Evolutionary conservation across 2,329 filamentous ascomycete species (phyloP), one percentile per base, ranked within the genome.

Genomic region (Diplodia mutila): DNA sequence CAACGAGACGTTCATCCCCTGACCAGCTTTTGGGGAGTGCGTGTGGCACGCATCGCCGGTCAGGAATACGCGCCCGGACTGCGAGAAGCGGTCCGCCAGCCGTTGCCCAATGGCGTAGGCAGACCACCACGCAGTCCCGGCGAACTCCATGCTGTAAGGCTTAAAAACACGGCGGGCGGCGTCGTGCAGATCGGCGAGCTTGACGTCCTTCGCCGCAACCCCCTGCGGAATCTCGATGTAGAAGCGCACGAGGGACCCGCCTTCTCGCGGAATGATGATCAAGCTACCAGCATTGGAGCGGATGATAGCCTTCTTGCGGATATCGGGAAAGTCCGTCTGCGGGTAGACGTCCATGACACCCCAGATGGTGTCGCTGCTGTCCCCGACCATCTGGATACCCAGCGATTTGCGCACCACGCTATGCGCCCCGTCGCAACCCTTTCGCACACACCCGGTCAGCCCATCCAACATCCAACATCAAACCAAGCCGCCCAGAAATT

Each of bases 61-160:
- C 48, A 92, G 81, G 75, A 92, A 92, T n/a, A 90, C 85, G 18
- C 87, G 84, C 69, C 87, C 80, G 55, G 85, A 82, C 72, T 90
- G 87, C 71, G 87, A 85, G 79, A 93, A 93, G 55, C 86, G 84
- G 71, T 87, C 87, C 1, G 90, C 91, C 25, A 93, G 85, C 21
- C 91, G 86, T 79, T 91, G 89, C 12, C 89, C 88, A 67, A 91
- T 89, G 71, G 88, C 85, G 75, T 91, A 92, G 52, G 88, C 87
- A 54, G 89, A 90, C 80, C 91, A 92, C 89, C 90, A 92, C 21
- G 77, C 89, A 81, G 86, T 88, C 65, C 85, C 83, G 0, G 59
- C 46, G 16, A 63, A 63, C 11, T 63, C 59, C 59, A 63, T 63
- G 6, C 12, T 51, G 18, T 51, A 63, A 0, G 87, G 87, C 0